These are phyloP conservation scores for Boletellus sp. DNA, from an alignment of 768 basidiomycete genomes.

Conservation along the genomic window DNA sequence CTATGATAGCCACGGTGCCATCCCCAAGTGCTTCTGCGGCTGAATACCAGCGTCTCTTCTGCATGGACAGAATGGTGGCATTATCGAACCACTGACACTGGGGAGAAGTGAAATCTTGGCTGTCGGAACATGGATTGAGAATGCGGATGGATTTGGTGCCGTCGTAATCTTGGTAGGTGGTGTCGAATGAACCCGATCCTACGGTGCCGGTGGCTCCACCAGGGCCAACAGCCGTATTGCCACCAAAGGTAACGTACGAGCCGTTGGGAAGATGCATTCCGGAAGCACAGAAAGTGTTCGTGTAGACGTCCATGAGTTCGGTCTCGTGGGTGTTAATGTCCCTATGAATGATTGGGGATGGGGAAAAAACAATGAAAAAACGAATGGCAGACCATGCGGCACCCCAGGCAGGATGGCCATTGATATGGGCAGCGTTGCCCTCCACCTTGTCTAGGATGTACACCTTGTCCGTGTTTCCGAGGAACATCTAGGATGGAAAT, in stretches of 20 bases:
- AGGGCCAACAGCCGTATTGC: conserved; percentile 69
- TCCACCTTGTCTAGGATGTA: conserved; percentile 94
- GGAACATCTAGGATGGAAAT: conserved; percentile 55
- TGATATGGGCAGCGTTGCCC: conserved; percentile 61
- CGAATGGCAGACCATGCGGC: conserved; percentile 49
- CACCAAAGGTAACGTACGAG: conserved; percentile 71
- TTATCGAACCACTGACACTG: conserved; percentile 75
- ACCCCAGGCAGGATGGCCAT: conserved; percentile 73
- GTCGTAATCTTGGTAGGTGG: conserved; percentile 75
- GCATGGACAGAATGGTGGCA: conserved; percentile 56
- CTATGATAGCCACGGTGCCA: conserved; percentile 76
- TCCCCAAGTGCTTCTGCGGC: conserved; percentile 70
- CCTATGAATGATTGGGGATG: conserved; percentile 10
- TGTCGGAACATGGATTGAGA: conserved; percentile 65
- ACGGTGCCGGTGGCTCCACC: conserved; percentile 58
- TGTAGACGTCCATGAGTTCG: conserved; percentile 38
- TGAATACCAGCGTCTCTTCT: conserved; percentile 74
- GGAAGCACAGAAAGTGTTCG: conserved; percentile 79
- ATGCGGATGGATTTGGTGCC: conserved; percentile 78
- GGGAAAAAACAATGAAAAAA: background rate
- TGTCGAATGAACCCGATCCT: conserved; percentile 52
- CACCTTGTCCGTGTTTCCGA: conserved; percentile 75
- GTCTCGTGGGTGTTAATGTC: conserved; percentile 20
- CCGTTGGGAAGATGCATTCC: conserved; percentile 82
- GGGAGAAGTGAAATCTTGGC: conserved; percentile 44